Conservation (phyloP, 179 eudicot genomes). For the Sideroxylon spinosum region DNA sequence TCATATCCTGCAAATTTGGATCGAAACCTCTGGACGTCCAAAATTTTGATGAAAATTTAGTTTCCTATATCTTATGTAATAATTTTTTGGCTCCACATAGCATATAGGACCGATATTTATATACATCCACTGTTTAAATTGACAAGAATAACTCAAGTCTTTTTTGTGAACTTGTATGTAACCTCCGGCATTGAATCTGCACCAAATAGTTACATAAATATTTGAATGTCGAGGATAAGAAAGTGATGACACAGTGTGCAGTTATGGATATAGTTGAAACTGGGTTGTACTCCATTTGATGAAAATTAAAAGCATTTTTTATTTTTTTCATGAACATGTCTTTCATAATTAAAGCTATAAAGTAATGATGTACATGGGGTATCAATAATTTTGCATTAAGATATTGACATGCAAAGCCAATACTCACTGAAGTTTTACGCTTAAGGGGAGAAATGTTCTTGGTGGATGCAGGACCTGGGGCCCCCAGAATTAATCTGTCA, state of each 20-base stretch:
- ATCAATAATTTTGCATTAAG: neutral
- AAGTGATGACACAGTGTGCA: neutral
- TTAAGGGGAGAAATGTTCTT: too few species aligned
- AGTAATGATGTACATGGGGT: neutral
- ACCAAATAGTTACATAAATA: neutral
- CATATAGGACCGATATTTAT: too few species aligned
- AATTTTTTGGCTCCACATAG: too few species aligned
- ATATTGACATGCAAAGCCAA: neutral
- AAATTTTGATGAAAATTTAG: too few species aligned
- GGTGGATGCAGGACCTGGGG: too few species aligned
- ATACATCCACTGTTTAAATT: too few species aligned
- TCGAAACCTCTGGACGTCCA: too few species aligned
- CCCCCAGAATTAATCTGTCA: too few species aligned
- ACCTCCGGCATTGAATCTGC: constrained; percentile 4
- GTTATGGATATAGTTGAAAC: constrained; percentile 5
- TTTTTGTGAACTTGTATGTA: neutral
- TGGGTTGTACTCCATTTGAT: constrained; percentile 4
- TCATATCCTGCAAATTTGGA: too few species aligned
- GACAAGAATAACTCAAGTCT: too few species aligned
- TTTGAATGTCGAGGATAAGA: neutral
- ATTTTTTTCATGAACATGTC: neutral
- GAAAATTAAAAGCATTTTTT: neutral
- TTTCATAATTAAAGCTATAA: neutral
- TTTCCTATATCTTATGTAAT: too few species aligned
- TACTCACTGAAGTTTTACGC: too few species aligned